Percentiles rank a stretch among this genome's conserved stretches.
Evolutionary conservation across 345 rosid genomes (phyloP).

Genomic region (Laguncularia racemosa): DNA sequence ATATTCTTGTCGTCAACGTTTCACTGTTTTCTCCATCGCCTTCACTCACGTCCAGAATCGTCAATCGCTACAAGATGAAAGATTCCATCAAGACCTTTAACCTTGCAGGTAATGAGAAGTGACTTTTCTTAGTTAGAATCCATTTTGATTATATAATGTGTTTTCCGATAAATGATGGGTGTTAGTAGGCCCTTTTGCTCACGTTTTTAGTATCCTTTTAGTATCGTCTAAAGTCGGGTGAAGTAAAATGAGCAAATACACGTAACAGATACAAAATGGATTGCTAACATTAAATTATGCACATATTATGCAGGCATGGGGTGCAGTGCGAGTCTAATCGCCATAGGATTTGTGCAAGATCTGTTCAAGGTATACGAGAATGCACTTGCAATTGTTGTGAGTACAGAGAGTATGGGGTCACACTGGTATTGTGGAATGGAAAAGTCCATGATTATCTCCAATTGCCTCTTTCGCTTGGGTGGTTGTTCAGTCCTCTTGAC

Average conservation of each 20-base stretch:
- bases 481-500: slow-evolving; percentile 72
- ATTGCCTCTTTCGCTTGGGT: slow-evolving; percentile 62
- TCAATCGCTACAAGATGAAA: slow-evolving; percentile 64
- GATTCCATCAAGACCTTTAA: slow-evolving; percentile 50
- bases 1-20: slow-evolving; percentile 58
- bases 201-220: too few relatives aligned
- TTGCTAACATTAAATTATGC: too few relatives aligned
- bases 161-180: too few relatives aligned
- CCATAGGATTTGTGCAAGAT: slow-evolving; percentile 45
- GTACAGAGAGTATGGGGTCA: slow-evolving; percentile 62
- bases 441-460: slow-evolving; percentile 72
- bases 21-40: slow-evolving; percentile 61
- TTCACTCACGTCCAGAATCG: slow-evolving; percentile 50
- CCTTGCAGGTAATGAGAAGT: slow-evolving; percentile 65
- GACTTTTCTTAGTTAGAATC: slow-evolving; percentile 48
- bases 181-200: too few relatives aligned
- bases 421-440: slow-evolving; percentile 74
- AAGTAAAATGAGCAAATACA: too few relatives aligned
- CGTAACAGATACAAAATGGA: too few relatives aligned
- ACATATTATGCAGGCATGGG: slow-evolving; percentile 45
- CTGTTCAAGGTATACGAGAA: slow-evolving; percentile 38
- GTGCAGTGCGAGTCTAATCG: slow-evolving; percentile 62
- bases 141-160: slow-evolving; percentile 36
- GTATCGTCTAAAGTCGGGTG: too few relatives aligned
- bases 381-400: slow-evolving; percentile 53